Conservation (phyloP, 305 asterid genomes). For the Plantago coronopus region DNA sequence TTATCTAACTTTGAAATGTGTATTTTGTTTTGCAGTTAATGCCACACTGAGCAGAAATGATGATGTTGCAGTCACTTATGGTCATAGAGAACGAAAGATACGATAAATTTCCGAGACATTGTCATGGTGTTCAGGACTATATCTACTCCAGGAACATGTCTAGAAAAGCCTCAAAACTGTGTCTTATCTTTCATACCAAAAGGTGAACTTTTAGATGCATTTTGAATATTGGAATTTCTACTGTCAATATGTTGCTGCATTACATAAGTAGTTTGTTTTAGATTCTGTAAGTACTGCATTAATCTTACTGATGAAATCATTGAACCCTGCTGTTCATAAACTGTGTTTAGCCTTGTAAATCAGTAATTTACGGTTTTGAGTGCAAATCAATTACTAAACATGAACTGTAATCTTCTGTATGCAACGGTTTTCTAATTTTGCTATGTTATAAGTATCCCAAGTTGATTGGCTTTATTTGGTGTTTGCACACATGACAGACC, state of each 20-base stretch:
- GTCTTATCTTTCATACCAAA: slow-evolving; percentile 29
- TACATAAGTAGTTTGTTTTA: no score
- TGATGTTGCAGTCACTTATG: slow-evolving; percentile 34
- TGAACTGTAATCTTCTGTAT: no score
- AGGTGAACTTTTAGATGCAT: slow-evolving; percentile 32
- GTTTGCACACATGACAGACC: slow-evolving; percentile 32
- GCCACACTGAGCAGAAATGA: slow-evolving; percentile 39
- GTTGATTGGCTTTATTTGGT: slow-evolving; percentile 13
- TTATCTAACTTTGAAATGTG: no score
- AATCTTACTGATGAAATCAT: background rate
- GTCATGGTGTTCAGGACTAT: slow-evolving; percentile 29
- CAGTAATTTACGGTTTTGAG: background rate
- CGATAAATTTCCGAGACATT: slow-evolving; percentile 29
- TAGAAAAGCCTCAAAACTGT: slow-evolving; percentile 33
- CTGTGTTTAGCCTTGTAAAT: background rate
- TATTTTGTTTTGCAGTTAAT: slow-evolving; percentile 51
- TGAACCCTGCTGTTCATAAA: background rate
- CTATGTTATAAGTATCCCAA: background rate
- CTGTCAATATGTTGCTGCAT: no score
- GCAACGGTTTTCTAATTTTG: background rate
- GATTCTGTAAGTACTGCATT: no score
- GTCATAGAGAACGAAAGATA: slow-evolving; percentile 31
- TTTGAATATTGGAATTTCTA: background rate
- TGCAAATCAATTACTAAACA: no score
- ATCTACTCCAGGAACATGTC: slow-evolving; percentile 22